Percentiles rank a stretch among this genome's conserved stretches.
phyloP scores from a whole-genome alignment of 2,329 filamentous ascomycete genomes.

The Fusarium vanettenii region DNA sequence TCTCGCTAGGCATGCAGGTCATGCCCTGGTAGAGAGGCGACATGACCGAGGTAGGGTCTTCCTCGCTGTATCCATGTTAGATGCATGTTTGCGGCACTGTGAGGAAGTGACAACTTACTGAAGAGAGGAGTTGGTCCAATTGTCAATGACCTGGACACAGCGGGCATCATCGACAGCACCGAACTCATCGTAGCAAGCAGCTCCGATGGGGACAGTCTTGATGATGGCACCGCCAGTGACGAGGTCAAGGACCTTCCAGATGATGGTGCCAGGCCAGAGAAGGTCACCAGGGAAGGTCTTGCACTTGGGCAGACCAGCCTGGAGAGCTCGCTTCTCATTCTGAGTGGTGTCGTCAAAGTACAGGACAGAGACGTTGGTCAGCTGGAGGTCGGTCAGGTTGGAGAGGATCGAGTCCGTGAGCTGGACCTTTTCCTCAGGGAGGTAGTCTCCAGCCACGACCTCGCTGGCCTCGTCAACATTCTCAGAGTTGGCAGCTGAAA shows the following conservation, averaged over 20 bases:
- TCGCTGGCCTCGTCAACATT: constrained; percentile 22
- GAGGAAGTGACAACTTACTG: constrained; percentile 22
- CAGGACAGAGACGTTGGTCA: constrained; percentile 22
- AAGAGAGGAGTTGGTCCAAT: constrained; percentile 44
- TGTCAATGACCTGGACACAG: constrained; percentile 41
- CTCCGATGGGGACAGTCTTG: constrained; percentile 48
- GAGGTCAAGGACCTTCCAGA: constrained; percentile 51
- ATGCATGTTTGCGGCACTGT: too few species aligned
- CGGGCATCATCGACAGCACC: constrained; percentile 41
- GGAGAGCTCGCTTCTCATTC: not conserved
- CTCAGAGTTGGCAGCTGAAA: constrained; percentile 11
- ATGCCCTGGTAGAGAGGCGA: constrained; percentile 54
- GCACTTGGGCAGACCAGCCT: constrained; percentile 33
- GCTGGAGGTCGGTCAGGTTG: constrained; percentile 24
- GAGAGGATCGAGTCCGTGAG: constrained; percentile 25
- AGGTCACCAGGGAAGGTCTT: constrained; percentile 50
- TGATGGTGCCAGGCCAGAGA: constrained; percentile 42
- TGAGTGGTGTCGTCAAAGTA: constrained; percentile 19
- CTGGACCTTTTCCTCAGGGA: constrained; percentile 33
- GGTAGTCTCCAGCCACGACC: constrained; percentile 20
- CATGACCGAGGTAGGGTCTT: constrained; percentile 55
- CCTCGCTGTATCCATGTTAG: constrained; percentile 38
- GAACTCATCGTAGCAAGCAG: constrained; percentile 45
- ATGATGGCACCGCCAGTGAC: constrained; percentile 49
- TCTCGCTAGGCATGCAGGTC: constrained; percentile 50